Evolutionary conservation across 116 monocot genomes (phyloP).

Genomic region (Trichopus zeylanicus): DNA sequence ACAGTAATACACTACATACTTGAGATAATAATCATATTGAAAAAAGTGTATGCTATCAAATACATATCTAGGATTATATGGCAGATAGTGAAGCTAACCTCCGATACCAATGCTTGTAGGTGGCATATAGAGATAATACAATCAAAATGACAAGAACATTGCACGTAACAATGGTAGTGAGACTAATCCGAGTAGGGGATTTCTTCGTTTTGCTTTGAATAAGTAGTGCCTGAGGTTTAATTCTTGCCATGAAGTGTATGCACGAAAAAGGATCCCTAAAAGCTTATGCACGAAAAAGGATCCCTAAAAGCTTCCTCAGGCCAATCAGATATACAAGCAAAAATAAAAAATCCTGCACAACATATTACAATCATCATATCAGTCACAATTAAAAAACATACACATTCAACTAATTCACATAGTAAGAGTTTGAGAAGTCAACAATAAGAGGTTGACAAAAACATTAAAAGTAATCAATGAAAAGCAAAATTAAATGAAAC

Average conservation of each 20-base stretch:
- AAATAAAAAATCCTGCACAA: not conserved
- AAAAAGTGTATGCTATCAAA: not conserved
- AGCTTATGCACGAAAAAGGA: not conserved
- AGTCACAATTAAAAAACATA: not conserved
- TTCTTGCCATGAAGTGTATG: conserved; percentile 58
- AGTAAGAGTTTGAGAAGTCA: not conserved
- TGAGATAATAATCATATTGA: not conserved
- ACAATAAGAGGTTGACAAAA: not conserved
- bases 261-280: not conserved
- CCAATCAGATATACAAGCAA: not conserved
- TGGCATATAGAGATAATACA: conserved; percentile 52
- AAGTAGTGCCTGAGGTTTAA: conserved; percentile 79
- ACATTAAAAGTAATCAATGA: not conserved
- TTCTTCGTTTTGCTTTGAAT: conserved; percentile 89
- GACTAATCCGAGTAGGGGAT: conserved; percentile 45
- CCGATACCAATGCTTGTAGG: conserved; percentile 66
- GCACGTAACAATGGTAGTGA: conserved; percentile 54
- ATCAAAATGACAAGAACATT: conserved; percentile 58
- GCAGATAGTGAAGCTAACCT: conserved; percentile 33
- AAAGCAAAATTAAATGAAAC: too few species aligned
- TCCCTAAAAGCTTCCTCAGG: not conserved
- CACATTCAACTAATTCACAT: not conserved
- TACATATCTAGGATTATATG: not conserved
- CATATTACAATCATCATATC: not conserved
- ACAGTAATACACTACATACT: not conserved